Percentiles rank a stretch among this genome's conserved stretches.
Evolutionary conservation across 352 stramenopile species (phyloP).

Genomic region (Pythium oligandrum): DNA sequence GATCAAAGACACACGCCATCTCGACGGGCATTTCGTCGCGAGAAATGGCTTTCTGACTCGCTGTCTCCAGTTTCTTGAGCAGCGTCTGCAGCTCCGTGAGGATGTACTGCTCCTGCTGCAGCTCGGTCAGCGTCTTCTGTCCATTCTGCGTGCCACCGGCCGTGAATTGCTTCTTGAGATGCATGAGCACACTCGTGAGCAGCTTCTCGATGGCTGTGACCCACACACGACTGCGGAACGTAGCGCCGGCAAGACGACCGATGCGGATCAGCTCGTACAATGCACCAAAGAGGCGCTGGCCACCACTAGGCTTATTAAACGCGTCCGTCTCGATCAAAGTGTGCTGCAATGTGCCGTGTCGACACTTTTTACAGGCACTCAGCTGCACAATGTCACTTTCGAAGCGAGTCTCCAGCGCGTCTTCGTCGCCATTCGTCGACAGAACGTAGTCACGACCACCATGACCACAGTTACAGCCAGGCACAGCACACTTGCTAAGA

Average conservation of each 20-base stretch:
- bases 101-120: conserved; percentile 53
- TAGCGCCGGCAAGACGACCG: conserved; percentile 39
- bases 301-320: conserved; percentile 32
- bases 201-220: conserved; percentile 43
- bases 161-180: conserved; percentile 51
- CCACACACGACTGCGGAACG: conserved; percentile 65
- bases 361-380: conserved; percentile 51
- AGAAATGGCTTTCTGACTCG: conserved; percentile 31
- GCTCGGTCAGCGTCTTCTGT: conserved; percentile 47
- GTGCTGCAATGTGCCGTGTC: conserved; percentile 71
- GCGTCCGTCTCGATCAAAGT: conserved; percentile 30
- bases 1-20: conserved; percentile 58
- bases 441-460: conserved; percentile 29
- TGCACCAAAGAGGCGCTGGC: conserved; percentile 50
- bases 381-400: conserved; percentile 24
- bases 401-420: conserved; percentile 1
- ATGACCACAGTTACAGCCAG: conserved; percentile 54
- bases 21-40: conserved; percentile 57
- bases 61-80: conserved; percentile 41
- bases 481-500: conserved; percentile 49
- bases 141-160: conserved; percentile 57
- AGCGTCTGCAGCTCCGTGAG: conserved; percentile 43
- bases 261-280: conserved; percentile 58
- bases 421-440: conserved; percentile 19
- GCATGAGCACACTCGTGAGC: conserved; percentile 34